These are phyloP conservation scores for Porpolomopsis calyptriformis DNA, from an alignment of 768 basidiomycete species.

Conservation along the genomic window DNA sequence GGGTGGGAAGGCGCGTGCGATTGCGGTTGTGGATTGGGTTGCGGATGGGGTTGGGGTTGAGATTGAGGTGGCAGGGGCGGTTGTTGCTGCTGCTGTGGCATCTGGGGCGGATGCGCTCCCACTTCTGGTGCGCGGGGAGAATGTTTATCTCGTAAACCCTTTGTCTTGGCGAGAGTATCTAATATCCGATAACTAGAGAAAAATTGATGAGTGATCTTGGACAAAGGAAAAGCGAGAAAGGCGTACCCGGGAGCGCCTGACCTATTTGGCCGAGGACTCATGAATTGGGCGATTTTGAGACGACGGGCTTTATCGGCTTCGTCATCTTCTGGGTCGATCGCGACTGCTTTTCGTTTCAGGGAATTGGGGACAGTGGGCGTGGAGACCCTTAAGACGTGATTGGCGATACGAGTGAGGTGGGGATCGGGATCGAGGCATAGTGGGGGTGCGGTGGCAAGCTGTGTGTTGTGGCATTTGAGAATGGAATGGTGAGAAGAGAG, in stretches of 20 bases:
- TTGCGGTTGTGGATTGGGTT: too few species aligned
- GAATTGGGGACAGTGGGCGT: conserved; percentile 63
- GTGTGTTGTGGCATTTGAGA: background rate
- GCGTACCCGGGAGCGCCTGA: conserved; percentile 41
- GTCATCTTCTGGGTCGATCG: conserved; percentile 63
- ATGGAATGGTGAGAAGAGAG: conserved; percentile 1
- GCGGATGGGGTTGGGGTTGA: conserved; percentile 4
- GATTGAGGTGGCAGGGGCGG: conserved; percentile 11
- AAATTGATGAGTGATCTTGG: background rate
- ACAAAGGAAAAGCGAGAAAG: conserved; percentile 4
- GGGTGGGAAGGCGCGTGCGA: conserved; percentile 7
- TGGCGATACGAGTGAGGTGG: conserved; percentile 64
- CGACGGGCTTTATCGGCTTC: conserved; percentile 65
- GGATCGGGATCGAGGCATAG: conserved; percentile 75
- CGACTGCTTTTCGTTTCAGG: conserved; percentile 66
- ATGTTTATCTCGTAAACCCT: conserved; percentile 17
- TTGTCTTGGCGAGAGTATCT: conserved; percentile 32
- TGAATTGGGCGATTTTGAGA: conserved; percentile 67
- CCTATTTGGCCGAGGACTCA: conserved; percentile 51
- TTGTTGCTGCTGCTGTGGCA: conserved; percentile 17
- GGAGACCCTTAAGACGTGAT: conserved; percentile 62
- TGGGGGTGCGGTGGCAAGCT: conserved; percentile 69
- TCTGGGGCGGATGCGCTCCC: conserved; percentile 17
- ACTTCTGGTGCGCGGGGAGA: conserved; percentile 11
- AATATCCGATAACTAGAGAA: conserved; percentile 44